Conservation (phyloP, 2,329 filamentous ascomycete genomes). For the Lizonia empirigonia region DNA sequence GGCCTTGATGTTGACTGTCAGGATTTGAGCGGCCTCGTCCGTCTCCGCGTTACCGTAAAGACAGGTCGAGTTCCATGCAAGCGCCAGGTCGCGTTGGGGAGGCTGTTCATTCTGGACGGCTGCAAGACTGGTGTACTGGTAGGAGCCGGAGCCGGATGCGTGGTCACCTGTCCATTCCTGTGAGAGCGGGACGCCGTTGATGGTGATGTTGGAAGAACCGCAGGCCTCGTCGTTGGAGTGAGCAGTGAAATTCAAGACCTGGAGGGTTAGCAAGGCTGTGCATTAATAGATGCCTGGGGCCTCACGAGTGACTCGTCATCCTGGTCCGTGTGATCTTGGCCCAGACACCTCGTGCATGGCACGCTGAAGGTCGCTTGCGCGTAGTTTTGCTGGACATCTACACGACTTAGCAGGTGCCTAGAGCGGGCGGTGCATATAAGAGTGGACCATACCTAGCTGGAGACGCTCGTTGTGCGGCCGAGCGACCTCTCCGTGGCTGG, state of each 20-base stretch:
- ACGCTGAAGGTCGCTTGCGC: conserved; percentile 52
- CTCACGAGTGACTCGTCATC: conserved; percentile 51
- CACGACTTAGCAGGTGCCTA: conserved; percentile 42
- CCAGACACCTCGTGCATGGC: conserved; percentile 51
- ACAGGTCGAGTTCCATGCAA: conserved; percentile 49
- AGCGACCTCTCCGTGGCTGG: conserved; percentile 21
- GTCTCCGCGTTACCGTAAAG: conserved; percentile 39
- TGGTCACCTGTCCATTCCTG: conserved; percentile 48
- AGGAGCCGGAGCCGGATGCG: conserved; percentile 43
- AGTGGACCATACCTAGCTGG: conserved; percentile 37
- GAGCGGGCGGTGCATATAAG: conserved; percentile 33
- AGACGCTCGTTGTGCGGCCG: conserved; percentile 30
- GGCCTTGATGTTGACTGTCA: conserved; percentile 49
- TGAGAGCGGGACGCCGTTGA: conserved; percentile 49
- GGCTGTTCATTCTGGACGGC: conserved; percentile 43
- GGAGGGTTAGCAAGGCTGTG: conserved; percentile 35
- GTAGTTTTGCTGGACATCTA: conserved; percentile 44
- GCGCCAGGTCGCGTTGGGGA: conserved; percentile 43
- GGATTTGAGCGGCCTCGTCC: conserved; percentile 44
- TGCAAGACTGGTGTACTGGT: conserved; percentile 33
- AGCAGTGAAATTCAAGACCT: conserved; percentile 52
- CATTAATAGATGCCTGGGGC: conserved; percentile 41
- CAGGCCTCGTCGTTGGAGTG: conserved; percentile 47
- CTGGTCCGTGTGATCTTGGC: conserved; percentile 44
- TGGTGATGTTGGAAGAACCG: conserved; percentile 49